Base-by-base conservation (phyloP, 208 protist genomes). In the Wallacemonas sp. region DNA sequence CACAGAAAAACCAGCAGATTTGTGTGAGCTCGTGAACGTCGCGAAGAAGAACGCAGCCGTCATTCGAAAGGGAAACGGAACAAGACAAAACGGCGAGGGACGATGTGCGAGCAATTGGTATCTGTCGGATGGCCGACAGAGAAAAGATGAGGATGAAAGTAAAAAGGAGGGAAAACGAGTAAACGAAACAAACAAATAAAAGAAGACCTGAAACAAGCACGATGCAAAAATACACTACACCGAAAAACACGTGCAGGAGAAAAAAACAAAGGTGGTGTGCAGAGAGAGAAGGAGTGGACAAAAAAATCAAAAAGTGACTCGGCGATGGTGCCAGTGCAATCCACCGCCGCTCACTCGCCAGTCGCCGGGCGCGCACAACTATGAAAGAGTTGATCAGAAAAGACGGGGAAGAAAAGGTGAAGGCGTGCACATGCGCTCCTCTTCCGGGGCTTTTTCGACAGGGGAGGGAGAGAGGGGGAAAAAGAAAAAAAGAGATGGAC, bases 101-200 rank as follows among this genome's bases (percentile, higher is more conserved):
- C 36, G 36, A 41, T 41, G 36, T 14, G 14, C 9, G 36, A 14
- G 6, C 36, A 41, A 6, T 41, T 41, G n/a, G n/a, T n/a, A n/a
- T n/a, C n/a, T n/a, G n/a, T n/a, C n/a, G n/a, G n/a, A n/a, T n/a
- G n/a, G 9, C 36, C 36, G 36, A 41, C 9, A 14, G 14, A 41
- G 36, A 41, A 41, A 6, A 41, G 14, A 41, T 14, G 14, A 6
- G 6, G 6, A 6, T 41, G 36, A 41, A 41, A 41, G 14, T 6
- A 41, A 41, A 14, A 14, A 14, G 6, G 36, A 41, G 36, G 14
- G 36, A 41, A 41, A n/a, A n/a, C n/a, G n/a, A n/a, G n/a, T n/a
- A n/a, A n/a, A n/a, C n/a, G n/a, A n/a, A 36, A 39, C 19, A 61
- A 41, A 61, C 5, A 29, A 38, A 46, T 4, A 61, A 46, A 61